These are phyloP conservation scores for Malassezia slooffiae DNA, from an alignment of 1,284 basidiomycete species.

Conservation along the genomic window DNA sequence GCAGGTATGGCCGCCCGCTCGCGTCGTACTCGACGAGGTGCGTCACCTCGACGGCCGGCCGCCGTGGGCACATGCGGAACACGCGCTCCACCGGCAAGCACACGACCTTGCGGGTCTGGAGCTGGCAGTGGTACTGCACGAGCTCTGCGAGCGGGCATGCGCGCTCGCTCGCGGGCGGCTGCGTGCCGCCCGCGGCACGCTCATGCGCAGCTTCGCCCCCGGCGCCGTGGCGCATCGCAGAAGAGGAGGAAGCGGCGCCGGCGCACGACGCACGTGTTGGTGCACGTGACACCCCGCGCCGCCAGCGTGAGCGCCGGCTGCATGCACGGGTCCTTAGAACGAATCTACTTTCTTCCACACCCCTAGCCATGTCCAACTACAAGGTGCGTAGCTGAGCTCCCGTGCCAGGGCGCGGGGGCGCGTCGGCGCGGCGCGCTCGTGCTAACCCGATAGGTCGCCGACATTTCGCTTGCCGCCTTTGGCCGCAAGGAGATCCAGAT, in stretches of 20 bases:
- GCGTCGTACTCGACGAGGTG: constrained; percentile 30
- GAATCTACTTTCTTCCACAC: neutral
- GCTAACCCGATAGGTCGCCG: constrained; percentile 50
- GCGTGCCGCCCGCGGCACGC: too few species aligned
- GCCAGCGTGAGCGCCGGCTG: too few species aligned
- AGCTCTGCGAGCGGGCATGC: constrained; percentile 22
- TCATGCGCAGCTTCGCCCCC: too few species aligned
- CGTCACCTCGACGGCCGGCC: constrained; percentile 30
- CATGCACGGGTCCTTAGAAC: too few species aligned
- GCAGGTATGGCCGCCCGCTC: constrained; percentile 20
- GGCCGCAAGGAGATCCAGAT: constrained; percentile 98
- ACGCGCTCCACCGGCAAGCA: constrained; percentile 33
- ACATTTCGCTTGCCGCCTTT: constrained; percentile 89
- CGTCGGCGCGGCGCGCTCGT: neutral
- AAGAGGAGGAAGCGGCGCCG: too few species aligned
- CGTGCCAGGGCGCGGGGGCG: neutral
- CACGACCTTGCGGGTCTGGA: constrained; percentile 19
- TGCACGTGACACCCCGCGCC: too few species aligned
- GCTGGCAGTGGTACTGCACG: constrained; percentile 28
- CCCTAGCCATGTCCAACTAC: constrained; percentile 31
- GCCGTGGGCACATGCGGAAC: constrained; percentile 21
- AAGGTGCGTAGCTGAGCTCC: constrained; percentile 20
- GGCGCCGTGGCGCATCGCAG: too few species aligned
- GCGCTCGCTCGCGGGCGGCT: too few species aligned
- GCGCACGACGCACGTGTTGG: too few species aligned